Percentiles rank a stretch among this genome's conserved stretches.
These are phyloP conservation scores for Thraustotheca clavata DNA, from an alignment of 352 stramenopile genomes.

Conservation along the genomic window DNA sequence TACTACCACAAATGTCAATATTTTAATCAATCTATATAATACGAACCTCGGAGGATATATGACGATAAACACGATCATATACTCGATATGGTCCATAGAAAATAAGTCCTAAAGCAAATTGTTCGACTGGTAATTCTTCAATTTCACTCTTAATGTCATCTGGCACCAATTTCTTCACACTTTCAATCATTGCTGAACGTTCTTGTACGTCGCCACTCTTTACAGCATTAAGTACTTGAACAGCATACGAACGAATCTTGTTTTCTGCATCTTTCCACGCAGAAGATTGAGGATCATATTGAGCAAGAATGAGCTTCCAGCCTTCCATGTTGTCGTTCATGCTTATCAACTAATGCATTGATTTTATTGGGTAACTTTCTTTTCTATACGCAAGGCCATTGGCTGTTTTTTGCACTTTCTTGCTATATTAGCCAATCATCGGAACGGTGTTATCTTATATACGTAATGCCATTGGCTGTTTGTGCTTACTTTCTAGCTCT, in stretches of 20 bases:
- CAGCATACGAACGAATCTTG: conserved; percentile 4
- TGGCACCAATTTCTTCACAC: conserved; percentile 5
- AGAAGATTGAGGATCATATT: background rate
- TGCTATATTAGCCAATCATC: too few species aligned
- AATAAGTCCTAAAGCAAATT: conserved; percentile 17
- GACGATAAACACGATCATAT: conserved; percentile 15
- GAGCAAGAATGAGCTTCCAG: background rate
- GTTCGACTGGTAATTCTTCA: background rate
- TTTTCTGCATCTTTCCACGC: background rate
- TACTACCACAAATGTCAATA: conserved; percentile 35
- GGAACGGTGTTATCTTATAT: too few species aligned
- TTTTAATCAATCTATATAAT: background rate
- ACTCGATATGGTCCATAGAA: conserved; percentile 17
- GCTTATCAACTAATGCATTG: background rate
- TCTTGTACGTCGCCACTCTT: background rate
- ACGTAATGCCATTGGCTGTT: background rate
- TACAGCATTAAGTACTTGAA: background rate
- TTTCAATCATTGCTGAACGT: background rate
- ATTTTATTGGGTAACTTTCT: background rate
- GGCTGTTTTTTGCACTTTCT: background rate
- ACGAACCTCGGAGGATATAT: conserved; percentile 12
- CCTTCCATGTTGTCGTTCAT: background rate
- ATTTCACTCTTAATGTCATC: conserved; percentile 5
- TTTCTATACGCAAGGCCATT: conserved; percentile 2
- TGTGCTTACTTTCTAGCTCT: background rate